Evolutionary conservation across 208 protist species (phyloP).

Genomic region (Crithidia brevicula): DNA sequence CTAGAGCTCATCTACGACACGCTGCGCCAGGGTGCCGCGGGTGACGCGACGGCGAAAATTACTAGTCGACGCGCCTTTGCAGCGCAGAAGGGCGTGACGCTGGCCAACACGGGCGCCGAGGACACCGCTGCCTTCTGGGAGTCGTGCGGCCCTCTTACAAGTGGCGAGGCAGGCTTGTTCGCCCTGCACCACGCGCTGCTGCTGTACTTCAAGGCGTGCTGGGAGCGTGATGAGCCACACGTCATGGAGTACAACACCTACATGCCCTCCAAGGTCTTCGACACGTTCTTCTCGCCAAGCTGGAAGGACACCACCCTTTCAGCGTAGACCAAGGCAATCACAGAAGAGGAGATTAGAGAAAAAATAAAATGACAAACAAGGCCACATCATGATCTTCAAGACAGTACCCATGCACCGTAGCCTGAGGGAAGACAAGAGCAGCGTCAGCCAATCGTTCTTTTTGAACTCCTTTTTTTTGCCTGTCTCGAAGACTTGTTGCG

Average conservation of each 20-base stretch:
- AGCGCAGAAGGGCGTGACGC: conserved; percentile 14
- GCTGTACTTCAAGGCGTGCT: conserved; percentile 79
- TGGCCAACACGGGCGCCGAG: conserved; percentile 1
- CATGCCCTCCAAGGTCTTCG: conserved; percentile 60
- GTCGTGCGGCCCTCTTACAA: conserved; percentile 6
- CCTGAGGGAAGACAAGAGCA: too few relatives aligned
- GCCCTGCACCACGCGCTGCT: conserved; percentile 81
- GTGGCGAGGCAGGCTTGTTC: conserved; percentile 73
- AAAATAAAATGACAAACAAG: not conserved
- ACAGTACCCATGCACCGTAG: too few relatives aligned
- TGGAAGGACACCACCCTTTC: conserved; percentile 29
- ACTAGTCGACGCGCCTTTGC: conserved; percentile 26
- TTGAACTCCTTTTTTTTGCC: too few relatives aligned
- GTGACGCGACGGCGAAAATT: conserved; percentile 20
- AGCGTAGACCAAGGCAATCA: not conserved
- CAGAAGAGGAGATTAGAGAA: not conserved
- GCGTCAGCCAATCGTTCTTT: too few relatives aligned
- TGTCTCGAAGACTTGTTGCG: too few relatives aligned
- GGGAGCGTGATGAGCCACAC: conserved; percentile 80
- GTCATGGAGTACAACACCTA: conserved; percentile 89
- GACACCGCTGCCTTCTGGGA: conserved; percentile 34
- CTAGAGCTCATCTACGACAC: conserved; percentile 81
- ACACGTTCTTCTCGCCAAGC: conserved; percentile 60
- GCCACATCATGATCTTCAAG: not conserved
- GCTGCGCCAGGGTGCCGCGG: conserved; percentile 29